Base-by-base conservation (phyloP, 208 protist genomes). In the Leishmania braziliensis region DNA sequence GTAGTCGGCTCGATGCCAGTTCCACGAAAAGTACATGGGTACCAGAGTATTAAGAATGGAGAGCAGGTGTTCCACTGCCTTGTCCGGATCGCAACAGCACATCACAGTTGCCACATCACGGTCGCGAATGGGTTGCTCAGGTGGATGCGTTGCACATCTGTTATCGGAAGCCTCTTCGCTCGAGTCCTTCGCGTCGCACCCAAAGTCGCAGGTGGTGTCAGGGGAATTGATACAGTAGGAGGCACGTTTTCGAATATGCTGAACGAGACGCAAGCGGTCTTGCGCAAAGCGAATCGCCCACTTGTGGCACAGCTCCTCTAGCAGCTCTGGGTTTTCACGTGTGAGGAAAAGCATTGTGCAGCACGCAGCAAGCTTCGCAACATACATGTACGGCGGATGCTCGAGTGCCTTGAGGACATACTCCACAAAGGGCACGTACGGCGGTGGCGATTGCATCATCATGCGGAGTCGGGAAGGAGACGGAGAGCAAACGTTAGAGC, bases 1-100 rank as follows among this genome's bases (percentile, higher is more conserved):
- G 73, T 95, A 92, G 53, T 95, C 90, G 20, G 86, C 93, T 23
- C 84, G 84, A 75, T 95, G 85, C 94, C 94, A 97, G 85, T 97
- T 97, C 84, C 89, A 97, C 46, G 91, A 96, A 77, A 97, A 97
- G 80, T 97, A 97, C 77, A 92, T 87, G 51, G 88, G 88, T n/a
- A 94, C 85, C 26, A 97, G 87, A 5, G 94, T 94, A 69, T 96
- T 94, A 3, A 97, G 76, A 60, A 97, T 91, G 14, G 78, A 83
- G 23, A 97, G 75, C 65, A 97, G 89, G 79, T 97, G 90, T 63
- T 95, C 88, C 23, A 96, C 91, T 29, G 86, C 88, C 48, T 84
- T 88, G 39, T 93, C 86, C 2, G 88, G 79, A 71, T 95, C 85
- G 63, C 88, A 91, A n/a, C 83, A 79, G 43, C 43, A 62, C 12